Evolutionary conservation across 495 filamentous ascomycete species (phyloP), one percentile per base, ranked within the genome.

Genomic region (Xylaria grammica): DNA sequence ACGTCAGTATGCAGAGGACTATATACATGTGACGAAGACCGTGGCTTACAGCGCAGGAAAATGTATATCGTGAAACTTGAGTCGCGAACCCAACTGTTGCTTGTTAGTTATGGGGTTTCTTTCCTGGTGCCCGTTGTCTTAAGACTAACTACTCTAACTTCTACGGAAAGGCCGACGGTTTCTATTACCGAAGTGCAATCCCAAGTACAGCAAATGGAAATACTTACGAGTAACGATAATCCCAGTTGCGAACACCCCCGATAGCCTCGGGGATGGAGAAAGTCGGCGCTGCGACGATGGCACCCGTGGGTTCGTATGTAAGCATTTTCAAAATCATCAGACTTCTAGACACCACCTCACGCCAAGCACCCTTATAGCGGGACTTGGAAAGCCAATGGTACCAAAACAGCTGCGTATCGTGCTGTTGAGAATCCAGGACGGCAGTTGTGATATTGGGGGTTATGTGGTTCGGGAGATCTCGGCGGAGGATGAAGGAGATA

Each of bases 31-130:
- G 34, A 36, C 11, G 34, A 6, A 11, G 11, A 11, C 11, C 11
- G 20, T 6, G 2, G 51, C 29, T 27, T 29, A 61, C 58, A 84
- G 22, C 90, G 87, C 10, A 92, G 81, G 20, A 92, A 81, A 65
- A 91, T 90, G 71, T 92, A 91, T 61, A 91, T 85, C 4, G 88
- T 91, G 74, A 91, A 92, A 49, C 86, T 87, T 0, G 87, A 86
- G 71, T 92, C 89, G 34, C 89, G 82, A 44, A 92, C 87, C 89
- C 89, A 92, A 20, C 58, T 60, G 50, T 26, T 10, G 4, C 10
- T 10, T 24, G 57, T 60, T 4, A 60, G 57, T 60, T 34, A 7
- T 20, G 45, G 38, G 30, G 2, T 10, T 56, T 4, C 4, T 26
- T 34, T 0, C 19, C 17, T 34, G 38, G 20, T 59, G 4, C 1